These are phyloP conservation scores for Fallopia convolvulus DNA, from an alignment of 148 eudicot genomes.

Conservation along the genomic window DNA sequence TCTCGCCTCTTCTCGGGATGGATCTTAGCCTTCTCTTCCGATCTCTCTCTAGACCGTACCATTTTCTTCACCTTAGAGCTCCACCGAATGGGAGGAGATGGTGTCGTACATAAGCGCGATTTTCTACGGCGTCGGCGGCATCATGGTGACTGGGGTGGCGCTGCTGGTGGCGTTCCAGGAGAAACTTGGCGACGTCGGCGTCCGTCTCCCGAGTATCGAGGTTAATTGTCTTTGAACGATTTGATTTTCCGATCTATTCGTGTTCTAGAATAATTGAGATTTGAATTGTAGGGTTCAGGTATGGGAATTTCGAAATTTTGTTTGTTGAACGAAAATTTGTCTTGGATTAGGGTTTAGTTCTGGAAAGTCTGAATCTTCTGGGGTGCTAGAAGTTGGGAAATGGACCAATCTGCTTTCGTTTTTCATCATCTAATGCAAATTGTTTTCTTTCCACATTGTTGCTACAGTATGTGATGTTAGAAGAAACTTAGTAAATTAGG, in stretches of 20 bases:
- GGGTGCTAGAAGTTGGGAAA: background rate
- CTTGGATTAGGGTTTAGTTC: background rate
- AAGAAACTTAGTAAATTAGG: too few species aligned
- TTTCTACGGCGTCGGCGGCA: constrained; percentile 73
- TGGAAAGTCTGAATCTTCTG: background rate
- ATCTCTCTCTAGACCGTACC: background rate
- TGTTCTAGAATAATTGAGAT: background rate
- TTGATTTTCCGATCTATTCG: background rate
- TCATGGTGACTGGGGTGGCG: constrained; percentile 74
- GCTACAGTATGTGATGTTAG: too few species aligned
- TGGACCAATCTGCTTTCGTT: background rate
- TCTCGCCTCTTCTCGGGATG: too few species aligned
- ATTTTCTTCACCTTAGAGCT: background rate
- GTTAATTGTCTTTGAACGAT: constrained; percentile 18
- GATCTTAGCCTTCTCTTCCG: too few species aligned
- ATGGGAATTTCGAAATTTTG: background rate
- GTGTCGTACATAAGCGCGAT: constrained; percentile 56
- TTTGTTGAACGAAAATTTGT: background rate
- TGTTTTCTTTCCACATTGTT: too few species aligned
- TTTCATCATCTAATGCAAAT: too few species aligned
- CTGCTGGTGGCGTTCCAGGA: constrained; percentile 83
- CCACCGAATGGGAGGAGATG: constrained; percentile 25
- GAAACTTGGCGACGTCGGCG: constrained; percentile 62
- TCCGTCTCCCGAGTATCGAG: constrained; percentile 63
- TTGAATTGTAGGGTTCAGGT: background rate